These are phyloP conservation scores for Penicillium roqueforti DNA, from an alignment of 495 filamentous ascomycete species.

Conservation along the genomic window DNA sequence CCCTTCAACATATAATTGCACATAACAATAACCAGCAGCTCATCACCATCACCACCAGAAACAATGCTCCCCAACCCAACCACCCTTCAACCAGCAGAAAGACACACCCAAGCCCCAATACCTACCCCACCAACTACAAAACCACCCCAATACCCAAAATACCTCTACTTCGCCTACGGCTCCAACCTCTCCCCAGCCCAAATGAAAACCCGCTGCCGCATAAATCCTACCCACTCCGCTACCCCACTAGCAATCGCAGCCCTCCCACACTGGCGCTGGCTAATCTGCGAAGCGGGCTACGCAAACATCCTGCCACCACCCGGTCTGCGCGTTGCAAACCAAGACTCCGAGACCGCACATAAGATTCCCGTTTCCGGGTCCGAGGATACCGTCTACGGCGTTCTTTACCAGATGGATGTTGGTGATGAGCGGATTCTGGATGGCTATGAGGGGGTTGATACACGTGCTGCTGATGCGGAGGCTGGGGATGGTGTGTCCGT, in stretches of 20 bases:
- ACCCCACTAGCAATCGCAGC: conserved; percentile 43
- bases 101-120: conserved; percentile 7
- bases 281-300: conserved; percentile 64
- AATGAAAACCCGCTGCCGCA: conserved; percentile 59
- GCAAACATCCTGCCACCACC: conserved; percentile 57
- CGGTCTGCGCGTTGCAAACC: conserved; percentile 23
- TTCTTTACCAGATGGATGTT: conserved; percentile 53
- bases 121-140: background rate
- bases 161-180: conserved; percentile 70
- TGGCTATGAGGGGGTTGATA: conserved; percentile 42
- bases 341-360: conserved; percentile 16
- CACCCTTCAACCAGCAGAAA: conserved; percentile 1
- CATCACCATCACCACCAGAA: background rate
- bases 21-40: background rate
- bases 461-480: conserved; percentile 8
- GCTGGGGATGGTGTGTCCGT: conserved; percentile 16
- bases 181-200: conserved; percentile 65
- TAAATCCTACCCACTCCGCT: conserved; percentile 46
- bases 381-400: conserved; percentile 50
- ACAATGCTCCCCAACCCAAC: background rate
- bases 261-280: conserved; percentile 56
- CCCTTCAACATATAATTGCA: background rate
- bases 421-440: conserved; percentile 38
- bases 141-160: conserved; percentile 9
- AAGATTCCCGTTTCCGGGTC: conserved; percentile 21